Percentiles rank a stretch among this genome's conserved stretches.
These are phyloP conservation scores for Diaporthe sp. DNA, from an alignment of 2,329 filamentous ascomycete species.

Conservation along the genomic window DNA sequence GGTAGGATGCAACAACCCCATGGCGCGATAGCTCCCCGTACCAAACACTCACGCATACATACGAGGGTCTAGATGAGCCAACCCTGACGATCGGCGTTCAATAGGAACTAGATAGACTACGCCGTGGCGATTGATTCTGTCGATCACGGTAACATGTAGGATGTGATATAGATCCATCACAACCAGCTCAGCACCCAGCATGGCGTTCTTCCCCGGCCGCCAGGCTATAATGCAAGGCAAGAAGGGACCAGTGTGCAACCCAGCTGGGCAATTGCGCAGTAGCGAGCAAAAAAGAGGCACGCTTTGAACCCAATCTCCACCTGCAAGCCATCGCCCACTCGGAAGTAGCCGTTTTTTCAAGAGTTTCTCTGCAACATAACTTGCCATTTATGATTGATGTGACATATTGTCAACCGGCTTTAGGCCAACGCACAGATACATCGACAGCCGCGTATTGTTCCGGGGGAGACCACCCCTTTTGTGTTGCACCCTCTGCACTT, in stretches of 20 bases:
- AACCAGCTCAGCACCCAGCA: not conserved
- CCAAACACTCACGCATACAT: not conserved
- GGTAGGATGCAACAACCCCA: not conserved
- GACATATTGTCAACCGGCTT: not conserved
- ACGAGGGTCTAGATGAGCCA: not conserved
- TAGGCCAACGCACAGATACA: slow-evolving; percentile 1
- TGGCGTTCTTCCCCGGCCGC: not conserved
- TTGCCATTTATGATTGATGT: slow-evolving; percentile 2
- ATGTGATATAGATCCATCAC: slow-evolving; percentile 17
- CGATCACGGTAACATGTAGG: not conserved
- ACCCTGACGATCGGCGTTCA: not conserved
- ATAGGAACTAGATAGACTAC: not conserved
- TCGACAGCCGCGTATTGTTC: slow-evolving; percentile 13
- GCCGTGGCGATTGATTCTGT: not conserved
- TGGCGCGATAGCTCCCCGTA: too few species aligned
- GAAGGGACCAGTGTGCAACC: not conserved
- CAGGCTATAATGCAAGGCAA: not conserved
- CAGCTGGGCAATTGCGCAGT: not conserved
- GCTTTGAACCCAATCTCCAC: slow-evolving; percentile 7
- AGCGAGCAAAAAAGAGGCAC: not conserved
- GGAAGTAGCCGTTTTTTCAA: not conserved
- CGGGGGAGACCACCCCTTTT: not conserved
- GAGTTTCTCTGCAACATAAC: not conserved
- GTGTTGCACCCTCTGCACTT: not conserved
- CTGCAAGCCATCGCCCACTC: not conserved